Conservation (phyloP, 345 rosid genomes). For the Limnanthes douglasii region DNA sequence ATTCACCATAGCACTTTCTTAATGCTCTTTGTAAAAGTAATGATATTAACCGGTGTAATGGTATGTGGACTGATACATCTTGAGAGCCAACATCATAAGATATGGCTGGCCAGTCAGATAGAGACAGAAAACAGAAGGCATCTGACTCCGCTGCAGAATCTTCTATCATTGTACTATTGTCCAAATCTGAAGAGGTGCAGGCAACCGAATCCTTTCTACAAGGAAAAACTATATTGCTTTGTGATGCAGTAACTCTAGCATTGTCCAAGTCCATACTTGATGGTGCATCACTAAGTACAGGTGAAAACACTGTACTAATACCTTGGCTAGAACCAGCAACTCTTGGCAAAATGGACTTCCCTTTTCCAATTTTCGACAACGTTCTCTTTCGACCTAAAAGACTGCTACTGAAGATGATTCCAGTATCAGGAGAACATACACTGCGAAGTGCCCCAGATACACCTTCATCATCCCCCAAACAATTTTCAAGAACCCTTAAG, state of each 20-base stretch:
- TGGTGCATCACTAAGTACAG: constrained; percentile 15
- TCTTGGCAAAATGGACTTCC: constrained; percentile 38
- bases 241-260: constrained; percentile 16
- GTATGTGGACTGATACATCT: constrained; percentile 70
- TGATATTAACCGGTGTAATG: constrained; percentile 69
- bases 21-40: constrained; percentile 62
- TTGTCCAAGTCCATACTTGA: constrained; percentile 22
- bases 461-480: constrained; percentile 49
- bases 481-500: constrained; percentile 53
- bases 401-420: constrained; percentile 22
- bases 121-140: constrained; percentile 25
- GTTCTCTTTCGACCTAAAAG: constrained; percentile 42
- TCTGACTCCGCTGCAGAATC: constrained; percentile 18
- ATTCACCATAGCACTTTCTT: constrained; percentile 46
- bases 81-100: constrained; percentile 64
- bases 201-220: constrained; percentile 17
- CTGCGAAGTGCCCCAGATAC: constrained; percentile 19
- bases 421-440: constrained; percentile 17
- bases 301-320: constrained; percentile 15
- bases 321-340: constrained; percentile 36
- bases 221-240: constrained; percentile 11
- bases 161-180: constrained; percentile 20
- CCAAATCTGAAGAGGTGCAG: constrained; percentile 15
- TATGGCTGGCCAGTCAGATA: constrained; percentile 60
- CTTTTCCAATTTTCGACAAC: constrained; percentile 30